Evolutionary conservation across 2,329 filamentous ascomycete species (phyloP).

Genomic region (Aureobasidium leucospermi): DNA sequence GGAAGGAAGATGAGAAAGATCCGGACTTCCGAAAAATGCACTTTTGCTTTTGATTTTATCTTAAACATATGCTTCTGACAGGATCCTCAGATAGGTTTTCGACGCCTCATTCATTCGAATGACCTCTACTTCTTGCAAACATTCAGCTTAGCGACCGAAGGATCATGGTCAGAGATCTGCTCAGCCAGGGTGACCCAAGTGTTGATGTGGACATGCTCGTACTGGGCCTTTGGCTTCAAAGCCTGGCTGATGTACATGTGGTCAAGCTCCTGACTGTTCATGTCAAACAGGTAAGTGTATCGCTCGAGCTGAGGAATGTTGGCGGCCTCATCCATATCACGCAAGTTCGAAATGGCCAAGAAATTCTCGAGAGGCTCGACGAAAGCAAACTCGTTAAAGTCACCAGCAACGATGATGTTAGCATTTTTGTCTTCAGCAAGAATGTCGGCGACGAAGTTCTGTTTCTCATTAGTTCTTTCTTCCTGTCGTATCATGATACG

Average conservation of each 20-base stretch:
- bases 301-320: conserved; percentile 49
- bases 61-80: no score
- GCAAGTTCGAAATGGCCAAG: conserved; percentile 44
- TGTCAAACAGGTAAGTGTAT: conserved; percentile 65
- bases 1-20: no score
- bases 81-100: no score
- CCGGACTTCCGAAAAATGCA: no score
- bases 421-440: conserved; percentile 50
- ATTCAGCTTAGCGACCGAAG: conserved; percentile 56
- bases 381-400: conserved; percentile 67
- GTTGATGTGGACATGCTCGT: conserved; percentile 65
- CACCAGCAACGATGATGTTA: conserved; percentile 54
- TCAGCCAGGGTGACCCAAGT: conserved; percentile 55
- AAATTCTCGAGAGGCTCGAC: conserved; percentile 54
- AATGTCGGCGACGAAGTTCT: conserved; percentile 52
- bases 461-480: neutral
- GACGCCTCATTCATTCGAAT: neutral
- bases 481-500: neutral
- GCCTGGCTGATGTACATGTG: conserved; percentile 59
- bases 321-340: conserved; percentile 56
- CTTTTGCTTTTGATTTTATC: no score
- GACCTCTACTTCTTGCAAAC: conserved; percentile 38
- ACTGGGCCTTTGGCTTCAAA: conserved; percentile 38
- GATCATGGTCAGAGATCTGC: conserved; percentile 62
- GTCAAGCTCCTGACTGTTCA: conserved; percentile 63